Conservation (phyloP, 176 grass and related monocot genomes). For the Rhynchospora tenuis region DNA sequence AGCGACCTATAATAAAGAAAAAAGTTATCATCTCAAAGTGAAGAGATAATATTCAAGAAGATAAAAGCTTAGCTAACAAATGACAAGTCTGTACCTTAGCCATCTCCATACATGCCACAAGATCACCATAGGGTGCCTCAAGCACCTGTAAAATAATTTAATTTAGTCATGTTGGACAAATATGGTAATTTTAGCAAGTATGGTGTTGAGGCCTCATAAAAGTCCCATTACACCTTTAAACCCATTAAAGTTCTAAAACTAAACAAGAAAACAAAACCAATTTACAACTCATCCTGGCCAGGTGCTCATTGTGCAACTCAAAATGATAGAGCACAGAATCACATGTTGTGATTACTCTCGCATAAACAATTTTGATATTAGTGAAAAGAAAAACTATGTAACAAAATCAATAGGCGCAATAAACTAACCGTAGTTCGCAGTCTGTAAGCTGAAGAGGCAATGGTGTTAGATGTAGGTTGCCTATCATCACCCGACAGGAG, state of each 20-base stretch:
- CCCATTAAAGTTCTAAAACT: not conserved
- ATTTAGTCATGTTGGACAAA: slow-evolving; percentile 5
- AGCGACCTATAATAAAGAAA: slow-evolving; percentile 59
- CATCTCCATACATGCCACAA: slow-evolving; percentile 86
- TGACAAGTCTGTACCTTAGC: slow-evolving; percentile 46
- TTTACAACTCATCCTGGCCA: not conserved
- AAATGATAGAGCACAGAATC: not conserved
- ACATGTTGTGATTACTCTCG: not conserved
- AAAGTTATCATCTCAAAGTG: slow-evolving; percentile 29
- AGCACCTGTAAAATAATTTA: slow-evolving; percentile 55
- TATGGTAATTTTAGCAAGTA: not conserved
- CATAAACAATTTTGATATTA: slow-evolving; percentile 3
- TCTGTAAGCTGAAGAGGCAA: slow-evolving; percentile 66
- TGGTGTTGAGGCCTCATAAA: not conserved
- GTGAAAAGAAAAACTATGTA: slow-evolving; percentile 7
- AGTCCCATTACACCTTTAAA: not conserved
- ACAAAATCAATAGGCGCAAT: not conserved
- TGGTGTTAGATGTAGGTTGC: slow-evolving; percentile 42
- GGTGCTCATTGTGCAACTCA: not conserved
- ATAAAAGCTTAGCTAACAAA: slow-evolving; percentile 17
- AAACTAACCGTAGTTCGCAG: slow-evolving; percentile 76
- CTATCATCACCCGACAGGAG: slow-evolving; percentile 36
- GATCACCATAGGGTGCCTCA: slow-evolving; percentile 93
- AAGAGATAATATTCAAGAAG: slow-evolving; percentile 28
- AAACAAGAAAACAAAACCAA: slow-evolving; percentile 18